Evolutionary conservation across 2,329 filamentous ascomycete genomes (phyloP), one percentile per base, ranked within the genome.

Genomic region (Fusarium sp.): DNA sequence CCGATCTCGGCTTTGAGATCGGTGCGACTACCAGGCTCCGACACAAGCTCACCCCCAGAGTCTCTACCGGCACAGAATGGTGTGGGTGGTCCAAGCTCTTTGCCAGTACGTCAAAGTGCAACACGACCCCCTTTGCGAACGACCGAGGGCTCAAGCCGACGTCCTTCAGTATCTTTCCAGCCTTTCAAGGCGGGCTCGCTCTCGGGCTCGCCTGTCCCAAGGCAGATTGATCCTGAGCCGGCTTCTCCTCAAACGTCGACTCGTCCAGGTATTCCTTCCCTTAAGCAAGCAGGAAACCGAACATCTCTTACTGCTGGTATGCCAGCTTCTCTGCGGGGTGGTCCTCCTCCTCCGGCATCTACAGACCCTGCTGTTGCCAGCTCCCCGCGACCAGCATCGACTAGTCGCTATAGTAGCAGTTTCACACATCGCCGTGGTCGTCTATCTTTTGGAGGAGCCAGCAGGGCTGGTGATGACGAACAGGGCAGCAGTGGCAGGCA

Each of bases 181-280:
- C 95, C 96, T 1, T 99, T 99, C 86, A 99, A 99, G 82, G 94
- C 95, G 19, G 96, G 96, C 16, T 97, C 96, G 3, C 86, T 98
- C n/a, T 97, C 95, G 5, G 94, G 93, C 8, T 98, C 95, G 9
- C 96, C 95, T 1, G 80, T 87, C n/a, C 84, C 84, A 33, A 84
- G 87, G 35, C 80, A 85, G 11, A 79, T 82, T 5, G 88, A 89
- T 18, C 80, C 83, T 19, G 88, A 89, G 54, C 87, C 89, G 19
- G 84, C 86, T 37, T 92, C 90, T 6, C 88, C 89, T 5, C 85
- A 86, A 49, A 90, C 88, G 1, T 78, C 87, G 13, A 78, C 84
- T 28, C 85, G 88, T 32, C 82, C 84, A 10, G 86, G 85, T 8
- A 79, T 88, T 25, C 85, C 83, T 63, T 84, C 84, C 16, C 82